phyloP scores from a whole-genome alignment of 495 filamentous ascomycete genomes.

The Daldinia bambusicola region DNA sequence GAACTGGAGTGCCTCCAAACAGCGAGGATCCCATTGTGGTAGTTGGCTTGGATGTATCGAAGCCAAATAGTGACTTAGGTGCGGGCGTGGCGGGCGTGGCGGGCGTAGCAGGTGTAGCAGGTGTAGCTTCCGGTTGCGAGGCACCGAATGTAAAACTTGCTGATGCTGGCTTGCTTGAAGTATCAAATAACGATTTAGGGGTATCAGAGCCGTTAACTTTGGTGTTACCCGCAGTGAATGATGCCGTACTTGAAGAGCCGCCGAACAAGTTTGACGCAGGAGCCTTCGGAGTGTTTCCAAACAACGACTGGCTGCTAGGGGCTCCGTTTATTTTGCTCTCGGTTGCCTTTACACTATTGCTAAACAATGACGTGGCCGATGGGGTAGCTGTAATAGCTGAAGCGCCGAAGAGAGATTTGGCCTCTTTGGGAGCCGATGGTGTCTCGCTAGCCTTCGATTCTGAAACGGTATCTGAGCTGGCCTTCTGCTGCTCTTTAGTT shows the following conservation, averaged over 20 bases:
- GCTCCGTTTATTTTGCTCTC: constrained; percentile 5
- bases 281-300: constrained; percentile 15
- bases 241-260: constrained; percentile 26
- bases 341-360: constrained; percentile 1
- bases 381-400: constrained; percentile 31
- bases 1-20: constrained; percentile 44
- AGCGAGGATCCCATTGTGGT: constrained; percentile 32
- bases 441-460: constrained; percentile 34
- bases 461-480: constrained; percentile 16
- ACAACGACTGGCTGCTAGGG: constrained; percentile 8
- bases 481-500: constrained; percentile 41
- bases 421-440: constrained; percentile 25
- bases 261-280: constrained; percentile 47
- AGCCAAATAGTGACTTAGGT: constrained; percentile 47
- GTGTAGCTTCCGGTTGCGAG: constrained; percentile 16
- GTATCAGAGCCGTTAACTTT: constrained; percentile 29
- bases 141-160: constrained; percentile 53
- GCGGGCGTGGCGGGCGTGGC: constrained; percentile 11
- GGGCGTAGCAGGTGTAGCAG: constrained; percentile 4
- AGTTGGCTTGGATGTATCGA: constrained; percentile 34
- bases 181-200: constrained; percentile 39
- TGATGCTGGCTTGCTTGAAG: constrained; percentile 26
- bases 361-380: constrained; percentile 26
- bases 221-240: constrained; percentile 10
- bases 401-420: constrained; percentile 45